Evolutionary conservation across 148 eudicot species (phyloP).

Genomic region (Cornus controversa): DNA sequence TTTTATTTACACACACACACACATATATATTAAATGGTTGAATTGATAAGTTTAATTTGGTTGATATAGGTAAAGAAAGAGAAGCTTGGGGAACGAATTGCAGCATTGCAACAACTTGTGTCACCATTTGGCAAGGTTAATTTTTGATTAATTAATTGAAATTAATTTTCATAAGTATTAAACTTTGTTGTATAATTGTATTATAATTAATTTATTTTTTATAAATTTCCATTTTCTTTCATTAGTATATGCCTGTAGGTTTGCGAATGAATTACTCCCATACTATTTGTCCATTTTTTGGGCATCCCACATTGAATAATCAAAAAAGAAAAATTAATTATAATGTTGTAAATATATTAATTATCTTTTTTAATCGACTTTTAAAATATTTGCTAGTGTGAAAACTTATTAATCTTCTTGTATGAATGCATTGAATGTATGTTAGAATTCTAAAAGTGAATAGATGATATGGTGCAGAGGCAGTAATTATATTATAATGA

Average conservation of each 20-base stretch:
- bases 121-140: constrained; percentile 64
- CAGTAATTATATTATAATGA: background rate
- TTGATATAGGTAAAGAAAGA: constrained; percentile 35
- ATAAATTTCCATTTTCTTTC: no score
- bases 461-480: no score
- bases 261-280: no score
- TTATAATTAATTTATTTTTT: background rate
- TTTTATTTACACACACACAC: no score
- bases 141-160: background rate
- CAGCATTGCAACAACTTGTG: constrained; percentile 54
- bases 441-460: background rate
- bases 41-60: background rate
- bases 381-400: no score
- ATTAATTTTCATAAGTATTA: no score
- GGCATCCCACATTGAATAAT: no score
- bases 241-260: no score
- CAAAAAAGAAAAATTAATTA: no score
- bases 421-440: background rate
- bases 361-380: no score
- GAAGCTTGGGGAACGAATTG: constrained; percentile 56
- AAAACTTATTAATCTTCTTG: background rate
- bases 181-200: background rate
- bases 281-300: no score
- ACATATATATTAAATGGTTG: background rate
- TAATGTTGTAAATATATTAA: no score